Base-by-base conservation (phyloP, 306 rosid species). In the Quercus variabilis region DNA sequence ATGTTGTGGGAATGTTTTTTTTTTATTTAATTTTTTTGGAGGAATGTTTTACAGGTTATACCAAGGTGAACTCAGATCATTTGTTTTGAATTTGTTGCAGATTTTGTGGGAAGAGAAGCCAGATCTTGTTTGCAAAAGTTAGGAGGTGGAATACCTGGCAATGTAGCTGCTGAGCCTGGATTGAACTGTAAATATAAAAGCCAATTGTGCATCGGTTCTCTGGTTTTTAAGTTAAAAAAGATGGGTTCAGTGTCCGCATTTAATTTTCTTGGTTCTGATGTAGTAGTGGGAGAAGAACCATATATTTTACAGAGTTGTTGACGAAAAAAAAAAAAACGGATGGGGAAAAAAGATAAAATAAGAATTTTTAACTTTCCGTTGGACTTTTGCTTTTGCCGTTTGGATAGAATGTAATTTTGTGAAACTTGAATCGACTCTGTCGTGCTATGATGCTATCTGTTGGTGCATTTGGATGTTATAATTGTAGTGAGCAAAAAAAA, bases 141-240 rank as follows among this genome's bases (percentile, higher is more conserved):
- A 21, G 69, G 18, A 59, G n/a, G 80, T 55, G 4, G 55, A 73
- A 73, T 58, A 65, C 74, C 41, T 77, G 51, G 35, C 67, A 26
- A 25, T 17, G 43, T 28, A 69, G 33, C 31, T 30, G 58, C 64
- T 10, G 75, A 63, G 73, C 77, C 15, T 60, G 77, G 41, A 57
- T 79, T 69, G 86, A 83, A 74, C 67, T 91, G 89, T 89, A 86
- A 49, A 89, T 86, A 86, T 41, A 38, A 73, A 81, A 76, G 51
- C 25, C 58, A 33, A 38, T 60, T 67, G 60, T 58, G 80, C 64
- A 8, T 74, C 38, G n/a, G 21, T 68, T 46, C 49, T 56, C 74
- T n/a, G 18, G 35, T 58, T 3, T 19, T 55, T 58, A 74, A 74
- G 83, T 78, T 64, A 26, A 43, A 79, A 79, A 68, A 60, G 49